Evolutionary conservation across 306 rosid genomes (phyloP).

Genomic region (Benincasa hispida): DNA sequence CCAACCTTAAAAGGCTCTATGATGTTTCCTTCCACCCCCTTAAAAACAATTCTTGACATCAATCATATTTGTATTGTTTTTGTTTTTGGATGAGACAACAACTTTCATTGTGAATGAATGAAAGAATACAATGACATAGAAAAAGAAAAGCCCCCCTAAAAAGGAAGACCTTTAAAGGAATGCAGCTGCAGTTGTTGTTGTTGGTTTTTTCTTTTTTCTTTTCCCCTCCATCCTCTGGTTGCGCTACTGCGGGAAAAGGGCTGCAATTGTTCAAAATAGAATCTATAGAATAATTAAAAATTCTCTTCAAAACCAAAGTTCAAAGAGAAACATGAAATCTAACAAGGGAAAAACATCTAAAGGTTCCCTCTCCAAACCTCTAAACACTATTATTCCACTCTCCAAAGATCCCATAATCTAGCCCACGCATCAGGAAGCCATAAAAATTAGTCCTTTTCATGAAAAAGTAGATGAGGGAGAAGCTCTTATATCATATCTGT

Average conservation of each 20-base stretch:
- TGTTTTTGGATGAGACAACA: neutral
- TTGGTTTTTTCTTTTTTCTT: too few species aligned
- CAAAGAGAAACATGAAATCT: neutral
- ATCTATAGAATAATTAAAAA: too few species aligned
- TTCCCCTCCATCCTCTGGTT: too few species aligned
- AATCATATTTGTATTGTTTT: neutral
- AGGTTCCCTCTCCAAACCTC: neutral
- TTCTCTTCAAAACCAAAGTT: neutral
- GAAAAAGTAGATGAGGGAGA: too few species aligned
- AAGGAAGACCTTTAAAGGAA: neutral
- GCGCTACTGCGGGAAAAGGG: too few species aligned
- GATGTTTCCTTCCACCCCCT: too few species aligned
- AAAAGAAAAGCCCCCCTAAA: neutral
- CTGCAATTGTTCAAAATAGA: neutral
- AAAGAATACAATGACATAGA: neutral
- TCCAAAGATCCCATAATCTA: neutral
- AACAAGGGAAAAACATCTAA: neutral
- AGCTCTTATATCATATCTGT: too few species aligned
- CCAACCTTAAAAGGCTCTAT: too few species aligned
- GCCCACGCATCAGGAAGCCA: neutral
- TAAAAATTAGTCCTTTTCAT: neutral
- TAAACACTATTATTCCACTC: too few species aligned
- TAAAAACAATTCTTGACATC: too few species aligned
- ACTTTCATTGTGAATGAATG: neutral
- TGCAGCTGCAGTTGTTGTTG: too few species aligned